Conservation (phyloP, 805 yeast genomes). For the Cyberlindnera mrakii region DNA sequence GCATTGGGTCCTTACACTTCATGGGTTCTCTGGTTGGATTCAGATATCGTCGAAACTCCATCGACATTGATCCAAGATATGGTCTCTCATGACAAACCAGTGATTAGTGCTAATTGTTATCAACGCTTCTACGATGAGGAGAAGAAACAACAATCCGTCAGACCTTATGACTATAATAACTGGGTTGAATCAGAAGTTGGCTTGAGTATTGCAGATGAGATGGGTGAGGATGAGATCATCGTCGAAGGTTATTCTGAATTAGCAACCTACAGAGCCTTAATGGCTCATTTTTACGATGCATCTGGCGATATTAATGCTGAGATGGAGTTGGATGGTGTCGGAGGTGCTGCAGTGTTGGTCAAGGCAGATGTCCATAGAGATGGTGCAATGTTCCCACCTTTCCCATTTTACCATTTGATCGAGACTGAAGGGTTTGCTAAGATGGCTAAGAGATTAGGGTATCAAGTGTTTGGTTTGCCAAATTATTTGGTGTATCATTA, state of each 20-base stretch:
- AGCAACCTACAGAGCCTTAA: constrained; percentile 89
- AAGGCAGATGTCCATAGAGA: constrained; percentile 98
- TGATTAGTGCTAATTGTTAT: constrained; percentile 87
- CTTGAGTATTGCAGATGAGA: constrained; percentile 56
- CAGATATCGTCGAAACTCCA: constrained; percentile 91
- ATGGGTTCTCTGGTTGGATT: constrained; percentile 96
- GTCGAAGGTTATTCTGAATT: constrained; percentile 93
- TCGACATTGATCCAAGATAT: constrained; percentile 78
- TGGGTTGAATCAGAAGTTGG: constrained; percentile 91
- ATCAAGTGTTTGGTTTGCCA: constrained; percentile 88
- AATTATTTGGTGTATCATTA: constrained; percentile 89
- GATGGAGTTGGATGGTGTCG: constrained; percentile 93
- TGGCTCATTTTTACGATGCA: constrained; percentile 81
- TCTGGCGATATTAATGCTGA: constrained; percentile 57
- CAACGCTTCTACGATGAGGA: constrained; percentile 69
- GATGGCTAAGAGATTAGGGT: constrained; percentile 93
- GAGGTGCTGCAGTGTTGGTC: constrained; percentile 94
- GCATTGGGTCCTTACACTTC: constrained; percentile 84
- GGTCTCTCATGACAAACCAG: constrained; percentile 78
- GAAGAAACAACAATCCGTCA: constrained; percentile 47
- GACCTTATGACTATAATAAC: constrained; percentile 94
- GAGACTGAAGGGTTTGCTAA: constrained; percentile 99
- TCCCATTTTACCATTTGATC: constrained; percentile 93
- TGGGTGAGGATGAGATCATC: constrained; percentile 85
- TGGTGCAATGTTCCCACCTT: constrained; percentile 99